phyloP scores from a whole-genome alignment of 2,329 filamentous ascomycete genomes.

The Aspergillus ibericus region DNA sequence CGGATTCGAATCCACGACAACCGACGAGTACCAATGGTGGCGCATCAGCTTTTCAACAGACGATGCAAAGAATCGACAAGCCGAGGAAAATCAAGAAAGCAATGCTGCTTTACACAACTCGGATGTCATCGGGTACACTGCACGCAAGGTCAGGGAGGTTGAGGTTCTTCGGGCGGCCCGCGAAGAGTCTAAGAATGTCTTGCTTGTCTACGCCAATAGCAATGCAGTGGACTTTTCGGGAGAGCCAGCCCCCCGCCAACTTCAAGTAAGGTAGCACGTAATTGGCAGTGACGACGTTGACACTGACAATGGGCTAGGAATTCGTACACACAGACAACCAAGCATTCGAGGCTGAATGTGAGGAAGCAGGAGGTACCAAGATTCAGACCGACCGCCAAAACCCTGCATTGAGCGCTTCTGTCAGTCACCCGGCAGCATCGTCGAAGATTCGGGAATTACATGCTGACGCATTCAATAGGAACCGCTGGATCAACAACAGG shows the following conservation, averaged over 20 bases:
- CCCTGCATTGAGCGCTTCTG: background rate
- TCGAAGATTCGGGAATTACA: background rate
- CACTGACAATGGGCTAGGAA: constrained; percentile 30
- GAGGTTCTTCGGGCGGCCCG: constrained; percentile 57
- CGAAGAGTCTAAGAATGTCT: constrained; percentile 52
- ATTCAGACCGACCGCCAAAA: constrained; percentile 6
- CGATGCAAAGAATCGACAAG: constrained; percentile 40
- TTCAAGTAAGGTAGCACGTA: constrained; percentile 35
- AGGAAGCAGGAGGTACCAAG: constrained; percentile 22
- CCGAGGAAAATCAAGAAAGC: constrained; percentile 23
- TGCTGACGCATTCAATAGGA: constrained; percentile 4
- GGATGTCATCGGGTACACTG: constrained; percentile 42
- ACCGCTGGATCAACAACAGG: constrained; percentile 3
- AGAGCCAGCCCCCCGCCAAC: constrained; percentile 32
- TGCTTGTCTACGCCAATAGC: constrained; percentile 62
- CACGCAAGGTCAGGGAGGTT: constrained; percentile 48
- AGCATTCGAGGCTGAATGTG: constrained; percentile 39
- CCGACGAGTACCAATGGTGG: constrained; percentile 55
- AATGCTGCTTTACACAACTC: constrained; percentile 26
- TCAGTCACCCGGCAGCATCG: background rate
- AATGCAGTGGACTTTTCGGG: constrained; percentile 40
- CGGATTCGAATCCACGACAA: constrained; percentile 21
- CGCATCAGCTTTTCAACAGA: constrained; percentile 52
- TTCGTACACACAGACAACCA: constrained; percentile 55
- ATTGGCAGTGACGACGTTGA: background rate